These are phyloP conservation scores for Russula dissimulans DNA, from an alignment of 768 basidiomycete genomes.

Conservation along the genomic window DNA sequence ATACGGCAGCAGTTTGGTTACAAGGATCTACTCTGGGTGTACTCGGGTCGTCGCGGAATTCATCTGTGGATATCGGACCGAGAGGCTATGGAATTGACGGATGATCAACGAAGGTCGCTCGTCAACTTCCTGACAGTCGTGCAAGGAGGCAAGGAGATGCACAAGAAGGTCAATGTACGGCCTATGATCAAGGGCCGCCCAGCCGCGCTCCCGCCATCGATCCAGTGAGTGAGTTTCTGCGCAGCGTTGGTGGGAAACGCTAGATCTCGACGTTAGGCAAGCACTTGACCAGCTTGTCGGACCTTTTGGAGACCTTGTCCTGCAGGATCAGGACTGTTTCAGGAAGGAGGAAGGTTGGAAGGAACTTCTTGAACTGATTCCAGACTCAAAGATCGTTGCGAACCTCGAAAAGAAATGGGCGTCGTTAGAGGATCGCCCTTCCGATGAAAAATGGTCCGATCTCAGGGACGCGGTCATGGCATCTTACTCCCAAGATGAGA, in stretches of 20 bases:
- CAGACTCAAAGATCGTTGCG: constrained; percentile 44
- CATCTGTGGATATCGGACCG: constrained; percentile 95
- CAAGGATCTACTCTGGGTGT: constrained; percentile 89
- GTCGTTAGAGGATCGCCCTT: constrained; percentile 40
- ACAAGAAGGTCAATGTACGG: constrained; percentile 75
- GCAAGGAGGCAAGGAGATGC: constrained; percentile 69
- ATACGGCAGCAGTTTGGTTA: constrained; percentile 90
- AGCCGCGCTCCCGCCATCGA: constrained; percentile 56
- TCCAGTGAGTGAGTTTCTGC: constrained; percentile 39
- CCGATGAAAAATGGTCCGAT: constrained; percentile 68
- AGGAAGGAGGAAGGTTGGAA: constrained; percentile 59
- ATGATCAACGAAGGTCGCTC: constrained; percentile 80
- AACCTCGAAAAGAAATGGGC: constrained; percentile 54
- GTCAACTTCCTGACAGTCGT: constrained; percentile 84
- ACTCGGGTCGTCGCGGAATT: constrained; percentile 96
- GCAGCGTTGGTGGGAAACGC: background rate
- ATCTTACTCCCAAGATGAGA: constrained; percentile 23
- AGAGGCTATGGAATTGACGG: constrained; percentile 81
- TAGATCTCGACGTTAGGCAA: constrained; percentile 6
- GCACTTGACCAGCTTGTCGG: constrained; percentile 40
- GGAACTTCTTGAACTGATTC: constrained; percentile 62
- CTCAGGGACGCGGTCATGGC: constrained; percentile 36
- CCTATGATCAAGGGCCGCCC: constrained; percentile 22
- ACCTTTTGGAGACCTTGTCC: constrained; percentile 57
- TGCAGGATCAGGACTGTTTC: constrained; percentile 84